Conservation (phyloP, 768 basidiomycete species). For the Rhizopogon vulgaris region DNA sequence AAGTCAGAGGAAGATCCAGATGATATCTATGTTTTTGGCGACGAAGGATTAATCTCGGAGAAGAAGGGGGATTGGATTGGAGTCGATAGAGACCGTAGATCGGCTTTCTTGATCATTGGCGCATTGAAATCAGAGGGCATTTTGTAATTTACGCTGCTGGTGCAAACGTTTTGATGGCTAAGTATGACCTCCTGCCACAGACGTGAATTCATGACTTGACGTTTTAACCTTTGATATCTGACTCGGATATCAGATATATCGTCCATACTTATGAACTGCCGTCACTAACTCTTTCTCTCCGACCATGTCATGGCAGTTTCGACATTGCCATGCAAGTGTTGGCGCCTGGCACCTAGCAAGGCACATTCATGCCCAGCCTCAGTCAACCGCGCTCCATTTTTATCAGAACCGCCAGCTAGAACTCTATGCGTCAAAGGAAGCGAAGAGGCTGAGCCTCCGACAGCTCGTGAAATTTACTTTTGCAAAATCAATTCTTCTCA, state of each 20-base stretch:
- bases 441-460: conserved; percentile 66
- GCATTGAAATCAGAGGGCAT: conserved; percentile 70
- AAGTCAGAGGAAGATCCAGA: conserved; percentile 27
- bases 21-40: conserved; percentile 58
- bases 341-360: background rate
- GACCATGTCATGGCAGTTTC: conserved; percentile 21
- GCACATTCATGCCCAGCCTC: conserved; percentile 17
- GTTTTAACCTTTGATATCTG: too few relatives aligned
- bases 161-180: background rate
- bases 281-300: background rate
- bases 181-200: background rate
- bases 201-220: background rate
- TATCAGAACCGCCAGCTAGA: conserved; percentile 83
- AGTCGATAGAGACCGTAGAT: conserved; percentile 71
- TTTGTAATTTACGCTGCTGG: conserved; percentile 29
- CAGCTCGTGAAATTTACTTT: conserved; percentile 54
- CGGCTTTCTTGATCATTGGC: conserved; percentile 75
- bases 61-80: conserved; percentile 70
- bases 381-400: conserved; percentile 51
- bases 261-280: background rate
- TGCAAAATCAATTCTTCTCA: conserved; percentile 3
- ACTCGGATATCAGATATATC: background rate
- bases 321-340: conserved; percentile 4
- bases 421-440: conserved; percentile 68
- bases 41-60: conserved; percentile 43